These are phyloP conservation scores for Fonsecaea multimorphosa DNA, from an alignment of 2,329 filamentous ascomycete species.

Conservation along the genomic window DNA sequence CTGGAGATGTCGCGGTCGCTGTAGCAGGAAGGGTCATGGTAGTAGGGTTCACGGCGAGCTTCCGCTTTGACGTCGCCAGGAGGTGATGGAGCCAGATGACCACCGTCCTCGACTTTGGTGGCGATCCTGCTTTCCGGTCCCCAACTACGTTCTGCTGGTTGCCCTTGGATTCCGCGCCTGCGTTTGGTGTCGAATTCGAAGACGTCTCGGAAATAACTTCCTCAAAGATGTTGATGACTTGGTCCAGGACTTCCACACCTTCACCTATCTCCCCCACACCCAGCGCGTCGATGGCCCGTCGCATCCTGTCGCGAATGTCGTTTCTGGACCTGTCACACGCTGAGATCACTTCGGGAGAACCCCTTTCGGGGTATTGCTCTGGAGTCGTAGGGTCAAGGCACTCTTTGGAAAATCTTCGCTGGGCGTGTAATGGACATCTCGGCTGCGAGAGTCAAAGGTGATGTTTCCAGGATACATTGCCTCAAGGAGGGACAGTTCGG, in stretches of 20 bases:
- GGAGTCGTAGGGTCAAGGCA: not conserved
- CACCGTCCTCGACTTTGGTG: too few species aligned
- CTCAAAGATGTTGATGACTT: slow-evolving; percentile 30
- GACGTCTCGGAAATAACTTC: not conserved
- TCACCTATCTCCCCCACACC: slow-evolving; percentile 19
- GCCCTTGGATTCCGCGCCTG: too few species aligned
- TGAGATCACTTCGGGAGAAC: slow-evolving; percentile 28
- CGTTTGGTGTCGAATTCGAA: not conserved
- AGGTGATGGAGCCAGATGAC: slow-evolving; percentile 39
- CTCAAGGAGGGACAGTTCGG: slow-evolving; percentile 34
- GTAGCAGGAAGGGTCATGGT: not conserved
- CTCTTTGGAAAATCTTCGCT: not conserved
- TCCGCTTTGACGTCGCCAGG: slow-evolving; percentile 36
- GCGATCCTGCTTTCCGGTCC: not conserved
- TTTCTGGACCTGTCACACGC: slow-evolving; percentile 25
- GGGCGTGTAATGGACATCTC: slow-evolving; percentile 32
- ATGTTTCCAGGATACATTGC: slow-evolving; percentile 35
- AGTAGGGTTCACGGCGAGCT: slow-evolving; percentile 28
- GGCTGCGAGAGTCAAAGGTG: slow-evolving; percentile 20
- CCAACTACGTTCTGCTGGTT: too few species aligned
- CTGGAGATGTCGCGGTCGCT: too few species aligned
- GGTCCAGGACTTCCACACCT: slow-evolving; percentile 34
- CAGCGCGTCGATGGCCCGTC: slow-evolving; percentile 3
- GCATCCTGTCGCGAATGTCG: slow-evolving; percentile 28
- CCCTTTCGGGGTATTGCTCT: slow-evolving; percentile 26